Base-by-base conservation (phyloP, 2,329 filamentous ascomycete species). In the Apiospora rasikravindrae region DNA sequence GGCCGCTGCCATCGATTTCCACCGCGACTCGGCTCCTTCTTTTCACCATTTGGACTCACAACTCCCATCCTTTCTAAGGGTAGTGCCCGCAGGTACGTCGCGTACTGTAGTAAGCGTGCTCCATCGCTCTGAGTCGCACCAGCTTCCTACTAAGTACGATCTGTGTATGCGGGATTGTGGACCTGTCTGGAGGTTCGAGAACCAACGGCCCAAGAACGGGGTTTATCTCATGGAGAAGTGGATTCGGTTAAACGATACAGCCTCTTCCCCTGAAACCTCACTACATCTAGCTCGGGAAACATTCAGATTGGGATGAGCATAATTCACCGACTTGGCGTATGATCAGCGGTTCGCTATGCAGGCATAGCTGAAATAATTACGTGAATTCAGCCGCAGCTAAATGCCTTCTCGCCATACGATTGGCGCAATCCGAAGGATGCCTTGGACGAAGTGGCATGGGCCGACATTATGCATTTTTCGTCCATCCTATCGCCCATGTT, bases 141-240 rank as follows among this genome's bases (percentile, higher is more conserved):
- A 10, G 16, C 29, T 14, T 19, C 29, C 53, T 33, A 14, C 51
- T 29, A 11, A n/a, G n/a, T n/a, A n/a, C 26, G 5, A 26, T 61
- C 53, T 61, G 53, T 26, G 29, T n/a, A 22, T 49, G 45, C 22
- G 45, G 45, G 45, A n/a, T 49, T 49, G 45, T 49, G 45, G 45
- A 49, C 22, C 19, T 47, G 51, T 57, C 26, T 61, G 53, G 53
- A 26, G 53, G 53, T 61, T 61, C 53, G 53, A 61, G 53, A 61
- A 33, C 29, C 19, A 19, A 61, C 19, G 29, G 14, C 7, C 29
- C 53, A 33, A 49, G 45, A 61, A 61, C 16, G 26, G 51, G 29
- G 19, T 22, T 11, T 61, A 29, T 61, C 53, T 61, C 53, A 61
- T 22, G 33, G 19, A 40, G 57, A 40, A 64, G 57, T 64, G 57